phyloP scores from a whole-genome alignment of 2,329 filamentous ascomycete genomes.

The Ceratocystis variospora region DNA sequence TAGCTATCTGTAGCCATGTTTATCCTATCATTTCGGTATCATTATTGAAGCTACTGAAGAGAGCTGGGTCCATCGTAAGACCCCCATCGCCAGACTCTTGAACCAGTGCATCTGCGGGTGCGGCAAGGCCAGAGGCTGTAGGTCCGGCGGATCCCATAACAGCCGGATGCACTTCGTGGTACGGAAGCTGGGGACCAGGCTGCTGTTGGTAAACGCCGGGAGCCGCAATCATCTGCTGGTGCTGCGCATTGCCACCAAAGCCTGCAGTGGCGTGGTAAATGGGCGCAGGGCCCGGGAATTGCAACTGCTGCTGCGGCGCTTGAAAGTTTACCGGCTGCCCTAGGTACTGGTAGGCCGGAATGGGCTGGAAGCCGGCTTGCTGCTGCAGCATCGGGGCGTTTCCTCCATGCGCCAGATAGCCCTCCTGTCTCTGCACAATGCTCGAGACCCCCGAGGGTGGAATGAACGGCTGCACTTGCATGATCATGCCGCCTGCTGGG shows the following conservation, averaged over 20 bases:
- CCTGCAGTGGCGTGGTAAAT: background rate
- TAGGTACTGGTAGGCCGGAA: too few relatives aligned
- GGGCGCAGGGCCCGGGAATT: background rate
- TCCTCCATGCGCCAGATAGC: background rate
- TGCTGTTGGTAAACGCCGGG: background rate
- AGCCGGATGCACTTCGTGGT: background rate
- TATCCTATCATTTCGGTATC: slow-evolving; percentile 9
- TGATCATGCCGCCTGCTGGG: background rate
- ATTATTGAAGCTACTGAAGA: background rate
- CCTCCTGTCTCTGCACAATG: background rate
- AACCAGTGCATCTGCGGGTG: too few relatives aligned
- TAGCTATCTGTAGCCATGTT: background rate
- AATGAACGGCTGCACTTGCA: slow-evolving; percentile 6
- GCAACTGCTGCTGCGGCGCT: too few relatives aligned
- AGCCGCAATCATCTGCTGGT: background rate
- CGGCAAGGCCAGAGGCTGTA: too few relatives aligned
- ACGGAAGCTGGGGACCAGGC: background rate
- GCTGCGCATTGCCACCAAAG: background rate
- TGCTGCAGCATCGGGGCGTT: background rate
- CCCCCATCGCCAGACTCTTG: background rate
- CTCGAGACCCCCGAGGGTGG: background rate
- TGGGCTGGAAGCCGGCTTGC: background rate
- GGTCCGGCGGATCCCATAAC: too few relatives aligned
- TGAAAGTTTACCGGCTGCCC: too few relatives aligned
- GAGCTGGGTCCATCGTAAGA: background rate